Base-by-base conservation (phyloP, 2,329 filamentous ascomycete species). In the Penicillium sp. region DNA sequence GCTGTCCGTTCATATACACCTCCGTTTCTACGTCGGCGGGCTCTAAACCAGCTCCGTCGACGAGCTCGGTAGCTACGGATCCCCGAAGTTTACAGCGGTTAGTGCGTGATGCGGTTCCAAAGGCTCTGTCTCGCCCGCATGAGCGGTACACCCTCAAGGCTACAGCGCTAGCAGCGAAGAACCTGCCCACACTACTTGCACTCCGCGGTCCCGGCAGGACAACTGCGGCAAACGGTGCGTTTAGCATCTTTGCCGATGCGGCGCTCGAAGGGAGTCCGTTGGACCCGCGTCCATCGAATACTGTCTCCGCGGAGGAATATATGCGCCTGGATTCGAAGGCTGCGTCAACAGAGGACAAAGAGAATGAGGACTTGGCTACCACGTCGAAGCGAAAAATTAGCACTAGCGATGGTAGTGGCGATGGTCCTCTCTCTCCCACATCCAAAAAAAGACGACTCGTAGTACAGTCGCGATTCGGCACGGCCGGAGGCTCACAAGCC, bases 31-130 rank as follows among this genome's bases (percentile, higher is more conserved):
- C 73, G 16, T 66, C 75, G 6, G 59, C 69, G 0, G 78, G 79
- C 1, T 67, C 79, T 0, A 74, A 78, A 11, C 73, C 78, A 6
- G 68, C 75, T 0, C 55, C 67, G 0, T 41, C 60, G n/a, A 57
- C 58, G 19, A 60, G 53, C 31, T 64, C 65, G 9, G 58, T 70
- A 5, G 70, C 67, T 33, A 75, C 74, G 10, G 88, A 90, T 60
- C 79, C 82, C 4, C 85, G 84, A 51, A 89, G 86, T 65, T 77
- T 95, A 27, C 85, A 88, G 55, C 86, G 84, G 40, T 79, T 95
- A 4, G 85, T 96, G 4, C 81, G 92, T 33, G 88, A 92, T 61
- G 90, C 90, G 1, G 87, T 96, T 7, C 91, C 92, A 0, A 92
- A 91, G 68, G 92, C 92, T 0, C 82, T 96, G 13, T 95, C 91